Conservation (phyloP, 768 basidiomycete species). For the Collybiopsis confluens region DNA sequence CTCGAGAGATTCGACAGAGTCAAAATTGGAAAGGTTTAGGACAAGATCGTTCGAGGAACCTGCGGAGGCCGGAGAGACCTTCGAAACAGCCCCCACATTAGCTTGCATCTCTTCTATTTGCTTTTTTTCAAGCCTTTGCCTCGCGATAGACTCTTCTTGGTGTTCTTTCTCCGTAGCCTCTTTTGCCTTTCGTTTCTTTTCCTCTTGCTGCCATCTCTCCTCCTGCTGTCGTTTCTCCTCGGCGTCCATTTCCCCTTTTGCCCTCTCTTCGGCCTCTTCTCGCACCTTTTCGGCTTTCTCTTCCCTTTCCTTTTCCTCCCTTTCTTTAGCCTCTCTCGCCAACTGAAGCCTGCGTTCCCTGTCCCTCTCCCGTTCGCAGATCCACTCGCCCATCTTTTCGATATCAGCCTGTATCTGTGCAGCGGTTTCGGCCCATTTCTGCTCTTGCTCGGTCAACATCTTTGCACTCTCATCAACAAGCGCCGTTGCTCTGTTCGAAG, state of each 20-base stretch:
- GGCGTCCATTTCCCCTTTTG: no score
- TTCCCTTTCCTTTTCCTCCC: neutral
- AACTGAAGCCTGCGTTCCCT: no score
- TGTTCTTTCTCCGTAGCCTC: neutral
- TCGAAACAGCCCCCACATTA: neutral
- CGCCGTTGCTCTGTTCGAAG: neutral
- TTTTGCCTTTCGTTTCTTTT: neutral
- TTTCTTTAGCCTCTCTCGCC: neutral
- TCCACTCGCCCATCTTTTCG: neutral
- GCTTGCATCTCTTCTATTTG: neutral
- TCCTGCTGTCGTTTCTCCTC: neutral
- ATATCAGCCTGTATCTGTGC: neutral
- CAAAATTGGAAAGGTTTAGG: neutral
- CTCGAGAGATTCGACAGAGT: neutral
- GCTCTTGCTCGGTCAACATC: neutral
- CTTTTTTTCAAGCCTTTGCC: neutral
- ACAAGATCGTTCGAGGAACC: no score
- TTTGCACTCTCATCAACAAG: neutral
- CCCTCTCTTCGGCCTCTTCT: neutral
- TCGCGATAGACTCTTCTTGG: neutral
- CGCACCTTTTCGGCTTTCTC: neutral
- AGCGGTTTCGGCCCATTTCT: neutral
- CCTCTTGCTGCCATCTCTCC: neutral
- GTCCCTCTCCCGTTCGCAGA: neutral
- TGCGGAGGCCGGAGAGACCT: no score